Conservation (phyloP, 2,329 filamentous ascomycete genomes). For the Exophiala dermatitidis region DNA sequence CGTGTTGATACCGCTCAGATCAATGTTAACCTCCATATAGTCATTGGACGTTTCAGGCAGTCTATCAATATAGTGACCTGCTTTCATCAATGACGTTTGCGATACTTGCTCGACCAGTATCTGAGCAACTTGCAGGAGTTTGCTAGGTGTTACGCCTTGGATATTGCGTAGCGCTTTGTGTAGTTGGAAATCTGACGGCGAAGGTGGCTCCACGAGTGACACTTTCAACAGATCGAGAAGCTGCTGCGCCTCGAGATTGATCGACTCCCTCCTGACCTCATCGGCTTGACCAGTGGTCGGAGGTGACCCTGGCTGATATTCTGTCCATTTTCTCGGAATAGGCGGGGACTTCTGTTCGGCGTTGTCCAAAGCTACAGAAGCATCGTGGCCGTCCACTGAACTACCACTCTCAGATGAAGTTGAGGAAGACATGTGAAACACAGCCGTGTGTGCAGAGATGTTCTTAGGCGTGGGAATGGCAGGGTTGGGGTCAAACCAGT, state of each 20-base stretch:
- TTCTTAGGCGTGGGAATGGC: neutral
- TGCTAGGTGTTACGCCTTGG: neutral
- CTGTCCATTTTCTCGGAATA: constrained; percentile 12
- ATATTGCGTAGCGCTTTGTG: neutral
- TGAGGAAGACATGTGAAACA: constrained; percentile 10
- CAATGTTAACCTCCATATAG: constrained; percentile 36
- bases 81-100: constrained; percentile 35
- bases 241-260: constrained; percentile 11
- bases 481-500: constrained; percentile 20
- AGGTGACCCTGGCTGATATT: constrained; percentile 14
- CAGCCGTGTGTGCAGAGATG: neutral
- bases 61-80: neutral
- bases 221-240: constrained; percentile 10
- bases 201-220: constrained; percentile 5
- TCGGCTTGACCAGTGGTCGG: neutral
- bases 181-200: constrained; percentile 1
- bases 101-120: constrained; percentile 31
- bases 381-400: constrained; percentile 3
- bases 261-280: constrained; percentile 7
- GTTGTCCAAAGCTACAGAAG: neutral
- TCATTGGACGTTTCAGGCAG: constrained; percentile 30
- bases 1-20: constrained; percentile 29
- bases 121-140: constrained; percentile 15
- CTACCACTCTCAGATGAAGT: constrained; percentile 12
- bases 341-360: neutral